Evolutionary conservation across 2,329 filamentous ascomycete genomes (phyloP), one percentile per base, ranked within the genome.

Genomic region (Blumeria graminis): DNA sequence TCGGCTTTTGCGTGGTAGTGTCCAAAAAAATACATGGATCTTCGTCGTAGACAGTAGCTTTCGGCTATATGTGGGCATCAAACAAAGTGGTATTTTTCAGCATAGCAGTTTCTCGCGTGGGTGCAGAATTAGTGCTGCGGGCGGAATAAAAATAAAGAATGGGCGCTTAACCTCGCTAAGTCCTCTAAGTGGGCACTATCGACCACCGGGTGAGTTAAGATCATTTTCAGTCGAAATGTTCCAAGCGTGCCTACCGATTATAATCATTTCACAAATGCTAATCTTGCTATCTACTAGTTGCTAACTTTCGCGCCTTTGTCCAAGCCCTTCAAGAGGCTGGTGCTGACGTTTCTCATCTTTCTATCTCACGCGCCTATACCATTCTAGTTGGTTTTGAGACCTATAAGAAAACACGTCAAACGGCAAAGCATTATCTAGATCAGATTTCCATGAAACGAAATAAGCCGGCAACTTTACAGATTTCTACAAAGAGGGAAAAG

Each of bases 21-120:
- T 88, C 41, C 84, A 81, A 67, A 87, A 87, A 60, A 89, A 90
- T 64, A 92, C 85, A 4, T 94, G 89, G 89, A 93, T 94, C 61
- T 95, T 94, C 63, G 88, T 89, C 7, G 83, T 84, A 28, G 88
- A 94, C 68, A 90, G 86, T 0, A 82, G 78, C 0, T 92, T 89
- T 67, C 79, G 85, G 0, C 72, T 94, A 0, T 94, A 94, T 66
- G 80, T 94, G 36, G 88, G 88, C 52, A 92, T 94, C 71, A 94
- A 95, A 65, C 80, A 85, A 66, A 83, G 81, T 3, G 89, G 89
- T 10, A 80, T 84, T 4, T 95, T 95, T 64, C 89, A 94, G 64
- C 89, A 94, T 68, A 89, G 83, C 11, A 92, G 86, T 0, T 94
- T 95, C 64, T 73, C 94, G 1, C 84, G 89, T 59, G 89, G 88